Conservation (phyloP, 2,329 filamentous ascomycete species). For the Coniochaeta prunicola region DNA sequence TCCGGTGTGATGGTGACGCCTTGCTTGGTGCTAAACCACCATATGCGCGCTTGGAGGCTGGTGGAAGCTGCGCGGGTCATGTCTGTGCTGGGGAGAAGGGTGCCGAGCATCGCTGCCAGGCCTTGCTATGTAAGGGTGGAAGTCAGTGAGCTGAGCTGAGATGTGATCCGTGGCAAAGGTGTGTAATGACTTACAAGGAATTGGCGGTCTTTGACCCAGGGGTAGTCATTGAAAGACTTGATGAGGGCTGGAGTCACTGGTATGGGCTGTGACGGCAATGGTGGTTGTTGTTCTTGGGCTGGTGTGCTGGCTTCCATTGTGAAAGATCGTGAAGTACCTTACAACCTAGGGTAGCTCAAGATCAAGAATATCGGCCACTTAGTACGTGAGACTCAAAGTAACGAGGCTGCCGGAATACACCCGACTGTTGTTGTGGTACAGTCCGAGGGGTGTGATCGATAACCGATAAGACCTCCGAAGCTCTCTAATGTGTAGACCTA, state of each 20-base stretch:
- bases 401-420: too few relatives aligned
- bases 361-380: background rate
- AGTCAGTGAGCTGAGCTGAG: conserved; percentile 2
- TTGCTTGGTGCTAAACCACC: conserved; percentile 15
- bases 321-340: background rate
- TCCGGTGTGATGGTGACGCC: conserved; percentile 11
- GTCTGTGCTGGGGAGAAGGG: conserved; percentile 5
- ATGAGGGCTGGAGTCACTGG: conserved; percentile 32
- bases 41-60: conserved; percentile 53
- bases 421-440: background rate
- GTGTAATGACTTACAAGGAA: conserved; percentile 50
- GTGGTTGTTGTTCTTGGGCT: background rate
- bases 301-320: background rate
- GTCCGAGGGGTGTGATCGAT: background rate
- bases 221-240: conserved; percentile 56
- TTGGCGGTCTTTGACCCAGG: conserved; percentile 59
- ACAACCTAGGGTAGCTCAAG: background rate
- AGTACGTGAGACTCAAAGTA: background rate
- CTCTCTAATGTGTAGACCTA: background rate
- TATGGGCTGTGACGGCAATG: background rate
- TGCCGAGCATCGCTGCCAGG: conserved; percentile 15
- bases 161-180: background rate
- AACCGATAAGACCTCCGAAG: background rate
- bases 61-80: conserved; percentile 26
- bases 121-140: conserved; percentile 11